Base-by-base conservation (phyloP, 2,329 filamentous ascomycete species). In the Colletotrichum caudatum region DNA sequence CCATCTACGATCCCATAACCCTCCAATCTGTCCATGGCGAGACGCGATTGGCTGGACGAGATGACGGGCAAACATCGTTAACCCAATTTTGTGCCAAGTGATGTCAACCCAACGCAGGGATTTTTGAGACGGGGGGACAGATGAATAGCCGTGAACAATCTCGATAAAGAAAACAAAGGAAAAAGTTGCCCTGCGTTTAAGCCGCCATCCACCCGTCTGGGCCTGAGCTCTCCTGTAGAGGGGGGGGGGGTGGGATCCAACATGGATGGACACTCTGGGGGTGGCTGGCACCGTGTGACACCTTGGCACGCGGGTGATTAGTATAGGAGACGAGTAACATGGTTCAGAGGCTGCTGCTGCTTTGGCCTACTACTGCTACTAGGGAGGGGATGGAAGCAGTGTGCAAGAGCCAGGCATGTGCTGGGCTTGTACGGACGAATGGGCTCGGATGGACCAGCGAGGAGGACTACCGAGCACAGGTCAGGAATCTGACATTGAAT, bases 401-500 rank as follows among this genome's bases (percentile, higher is more conserved):
- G 29, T 18, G 51, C 4, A 54, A 11, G 29, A 54, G 8, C n/a
- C 26, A 33, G 12, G 20, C 2, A 20, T 33, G 51, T 41, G 29
- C 7, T 18, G 16, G 39, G 39, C 16, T 44, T 33, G 23, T 29
- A 18, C 12, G 37, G 37, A 9, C 29, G 26, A 41, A n/a, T 33
- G 48, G 58, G 48, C n/a, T 54, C 26, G 23, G 20, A 54, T 33
- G 64, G 33, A 39, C 33, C 14, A 33, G n/a, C 56, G 46, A 51
- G 51, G 14, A 33, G 29, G 41, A 44, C 50, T 18, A 26, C 35
- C n/a, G 39, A 29, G 54, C 23, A 35, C 23, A 35, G 51, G n/a
- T 23, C 51, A 44, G 63, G 44, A 62, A 58, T 68, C 64, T 64
- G 51, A 71, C 53, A 63, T 68, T 58, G 51, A 71, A 56, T 51